phyloP scores from a whole-genome alignment of 495 filamentous ascomycete genomes.

The Chaetomium cochliodes region DNA sequence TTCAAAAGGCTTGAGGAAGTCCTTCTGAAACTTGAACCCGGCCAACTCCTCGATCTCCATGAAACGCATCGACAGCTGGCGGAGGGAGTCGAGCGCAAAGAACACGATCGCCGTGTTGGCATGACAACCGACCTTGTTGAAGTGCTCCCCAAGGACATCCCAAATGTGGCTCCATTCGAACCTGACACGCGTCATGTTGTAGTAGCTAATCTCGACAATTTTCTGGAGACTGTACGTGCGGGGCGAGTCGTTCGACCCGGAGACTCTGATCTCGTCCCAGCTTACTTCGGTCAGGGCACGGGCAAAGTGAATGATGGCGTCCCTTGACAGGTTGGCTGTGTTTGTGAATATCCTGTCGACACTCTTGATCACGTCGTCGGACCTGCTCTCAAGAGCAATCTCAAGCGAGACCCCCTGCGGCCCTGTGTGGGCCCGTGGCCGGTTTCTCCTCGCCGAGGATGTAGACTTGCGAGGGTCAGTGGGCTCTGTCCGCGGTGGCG shows the following conservation, averaged over 20 bases:
- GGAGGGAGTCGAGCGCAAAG: slow-evolving; percentile 90
- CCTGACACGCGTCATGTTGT: slow-evolving; percentile 97
- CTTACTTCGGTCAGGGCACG: slow-evolving; percentile 91
- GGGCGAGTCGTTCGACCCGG: slow-evolving; percentile 89
- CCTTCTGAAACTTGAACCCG: slow-evolving; percentile 99
- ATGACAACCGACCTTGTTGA: slow-evolving; percentile 95
- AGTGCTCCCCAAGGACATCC: slow-evolving; percentile 93
- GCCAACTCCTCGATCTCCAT: slow-evolving; percentile 97
- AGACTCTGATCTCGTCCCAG: slow-evolving; percentile 98
- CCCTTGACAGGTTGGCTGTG: slow-evolving; percentile 86
- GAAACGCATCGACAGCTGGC: slow-evolving; percentile 96
- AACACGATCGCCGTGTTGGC: slow-evolving; percentile 93
- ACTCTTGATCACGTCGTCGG: slow-evolving; percentile 84
- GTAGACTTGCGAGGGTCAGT: slow-evolving; percentile 63
- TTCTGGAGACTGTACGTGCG: slow-evolving; percentile 97
- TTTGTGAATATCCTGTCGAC: slow-evolving; percentile 96
- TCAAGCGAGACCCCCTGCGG: slow-evolving; percentile 73
- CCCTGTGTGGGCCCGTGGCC: slow-evolving; percentile 63
- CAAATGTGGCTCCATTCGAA: slow-evolving; percentile 99
- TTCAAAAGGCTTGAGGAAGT: slow-evolving; percentile 97
- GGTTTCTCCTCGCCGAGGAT: slow-evolving; percentile 60
- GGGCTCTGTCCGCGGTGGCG: slow-evolving; percentile 46
- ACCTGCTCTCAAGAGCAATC: slow-evolving; percentile 86
- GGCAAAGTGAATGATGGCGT: slow-evolving; percentile 97
- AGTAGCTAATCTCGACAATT: slow-evolving; percentile 96